These are phyloP conservation scores for Colletotrichum noveboracense DNA, from an alignment of 2,329 filamentous ascomycete species.

Conservation along the genomic window DNA sequence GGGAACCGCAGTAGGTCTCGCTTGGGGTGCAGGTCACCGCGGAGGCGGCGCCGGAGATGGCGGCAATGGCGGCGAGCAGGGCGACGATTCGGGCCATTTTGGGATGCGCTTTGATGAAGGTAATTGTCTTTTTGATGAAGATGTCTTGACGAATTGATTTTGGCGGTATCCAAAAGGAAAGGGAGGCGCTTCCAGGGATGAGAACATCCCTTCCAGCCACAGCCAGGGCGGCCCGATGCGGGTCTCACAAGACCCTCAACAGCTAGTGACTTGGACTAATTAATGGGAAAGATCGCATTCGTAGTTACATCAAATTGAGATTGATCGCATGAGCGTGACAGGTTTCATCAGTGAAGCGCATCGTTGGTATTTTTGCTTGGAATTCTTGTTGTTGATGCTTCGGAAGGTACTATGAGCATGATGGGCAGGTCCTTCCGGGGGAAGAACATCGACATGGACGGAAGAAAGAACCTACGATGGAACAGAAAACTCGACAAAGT, in stretches of 20 bases:
- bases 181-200: neutral
- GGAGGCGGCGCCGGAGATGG: neutral
- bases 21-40: neutral
- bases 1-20: slow-evolving; percentile 14
- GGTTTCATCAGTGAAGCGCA: too few relatives aligned
- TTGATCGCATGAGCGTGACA: too few relatives aligned
- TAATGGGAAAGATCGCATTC: too few relatives aligned
- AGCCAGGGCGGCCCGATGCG: neutral
- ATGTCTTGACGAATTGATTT: neutral
- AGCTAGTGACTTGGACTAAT: neutral
- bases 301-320: too few relatives aligned
- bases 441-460: neutral
- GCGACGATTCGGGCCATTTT: neutral
- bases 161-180: neutral
- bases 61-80: neutral
- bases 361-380: neutral
- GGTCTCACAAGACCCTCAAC: neutral
- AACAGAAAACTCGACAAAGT: neutral
- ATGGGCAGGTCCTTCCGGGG: neutral
- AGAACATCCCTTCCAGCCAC: neutral
- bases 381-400: fast-evolving
- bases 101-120: neutral
- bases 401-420: neutral
- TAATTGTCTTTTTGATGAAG: neutral
- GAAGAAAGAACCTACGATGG: neutral